Base-by-base conservation (phyloP, 768 basidiomycete species). In the Rhodotorula sphaerocarpa region DNA sequence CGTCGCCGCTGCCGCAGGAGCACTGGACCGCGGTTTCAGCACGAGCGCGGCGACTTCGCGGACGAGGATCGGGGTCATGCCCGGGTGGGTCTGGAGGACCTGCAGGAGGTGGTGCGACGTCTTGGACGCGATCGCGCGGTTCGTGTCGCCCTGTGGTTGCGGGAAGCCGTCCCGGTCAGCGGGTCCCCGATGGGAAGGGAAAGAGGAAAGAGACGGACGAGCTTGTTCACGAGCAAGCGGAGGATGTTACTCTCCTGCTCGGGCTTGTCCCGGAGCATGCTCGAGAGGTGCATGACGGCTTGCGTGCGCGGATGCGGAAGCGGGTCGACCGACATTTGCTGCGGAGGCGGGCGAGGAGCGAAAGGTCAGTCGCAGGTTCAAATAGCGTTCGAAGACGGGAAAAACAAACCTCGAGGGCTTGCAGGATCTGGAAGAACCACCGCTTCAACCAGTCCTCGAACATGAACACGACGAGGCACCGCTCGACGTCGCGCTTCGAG, bases 371-470 rank as follows among this genome's bases (percentile, higher is more conserved):
- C 45, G 16, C 16, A 2, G 15, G 27, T 6, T 1, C 14, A 4
- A 7, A 16, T 5, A 23, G 43, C 14, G 21, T 7, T 23, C 15
- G 20, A 25, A 28, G 15, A 47, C 12, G 14, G 12, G 10, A 36
- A 20, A 0, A 50, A 11, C 63, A 16, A 45, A 87, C 89, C 82
- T 99, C 93, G 23, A 96, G 82, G 43, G 88, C 83, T 74, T 93
- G 88, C 5, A 97, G 81, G 43, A 95, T 75, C 3, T 85, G 84
- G 76, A 93, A 97, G 77, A 95, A 96, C 75, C 86, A 97, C 67
- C 90, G 91, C 77, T 99, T 99, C 53, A 96, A 74, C 88, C 90
- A 96, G 71, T 97, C 93, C 75, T 99, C 95, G 74, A 95, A 97
- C 64, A 86, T 86, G 85, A 87, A 97, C 5, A 86, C 61, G 9